Percentiles rank a stretch among this genome's conserved stretches.
phyloP scores from a whole-genome alignment of 192 early-diverging fungal species.

The Rhizophagus sp. region DNA sequence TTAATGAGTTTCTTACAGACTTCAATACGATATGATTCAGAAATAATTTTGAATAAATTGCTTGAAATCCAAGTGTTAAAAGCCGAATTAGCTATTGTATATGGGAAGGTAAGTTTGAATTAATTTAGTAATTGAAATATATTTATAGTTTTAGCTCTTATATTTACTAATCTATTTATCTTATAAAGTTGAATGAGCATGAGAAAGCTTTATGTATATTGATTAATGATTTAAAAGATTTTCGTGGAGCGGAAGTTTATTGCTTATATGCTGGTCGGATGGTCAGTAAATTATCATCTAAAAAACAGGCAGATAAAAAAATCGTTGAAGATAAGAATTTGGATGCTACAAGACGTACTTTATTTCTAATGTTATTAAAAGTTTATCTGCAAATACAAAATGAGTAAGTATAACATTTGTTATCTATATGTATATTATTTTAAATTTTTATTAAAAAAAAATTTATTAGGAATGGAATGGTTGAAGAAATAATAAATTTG shows the following conservation, averaged over 20 bases:
- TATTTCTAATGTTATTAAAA: slow-evolving; percentile 52
- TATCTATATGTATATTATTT: slow-evolving; percentile 8
- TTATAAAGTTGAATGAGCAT: slow-evolving; percentile 42
- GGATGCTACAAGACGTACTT: slow-evolving; percentile 26
- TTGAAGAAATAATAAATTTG: slow-evolving; percentile 41
- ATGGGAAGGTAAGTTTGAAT: slow-evolving; percentile 44
- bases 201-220: slow-evolving; percentile 48
- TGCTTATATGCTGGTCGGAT: slow-evolving; percentile 52
- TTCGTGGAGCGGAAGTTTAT: slow-evolving; percentile 53
- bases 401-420: slow-evolving; percentile 33
- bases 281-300: slow-evolving; percentile 32
- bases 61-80: slow-evolving; percentile 37
- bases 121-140: background rate
- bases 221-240: slow-evolving; percentile 51
- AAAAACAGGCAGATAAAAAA: slow-evolving; percentile 21
- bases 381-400: slow-evolving; percentile 51
- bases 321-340: slow-evolving; percentile 13
- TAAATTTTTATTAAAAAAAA: background rate
- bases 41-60: slow-evolving; percentile 38
- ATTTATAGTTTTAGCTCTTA: background rate
- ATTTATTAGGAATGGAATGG: slow-evolving; percentile 31
- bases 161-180: background rate
- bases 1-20: slow-evolving; percentile 47
- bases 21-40: slow-evolving; percentile 37
- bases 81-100: slow-evolving; percentile 50